These are phyloP conservation scores for Capsella bursapastoris DNA, from an alignment of 345 rosid species.

Conservation along the genomic window DNA sequence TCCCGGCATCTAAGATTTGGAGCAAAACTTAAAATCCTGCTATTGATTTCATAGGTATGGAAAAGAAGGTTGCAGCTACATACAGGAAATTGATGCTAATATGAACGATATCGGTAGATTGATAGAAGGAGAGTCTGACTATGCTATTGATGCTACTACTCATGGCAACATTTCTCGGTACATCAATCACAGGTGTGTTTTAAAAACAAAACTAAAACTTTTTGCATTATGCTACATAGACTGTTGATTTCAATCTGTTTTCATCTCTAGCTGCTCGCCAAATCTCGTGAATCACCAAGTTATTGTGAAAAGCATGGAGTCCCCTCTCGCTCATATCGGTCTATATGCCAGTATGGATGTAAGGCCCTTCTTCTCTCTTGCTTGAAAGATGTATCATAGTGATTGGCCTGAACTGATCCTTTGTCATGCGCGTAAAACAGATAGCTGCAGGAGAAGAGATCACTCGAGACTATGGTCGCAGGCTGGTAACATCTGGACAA, in stretches of 20 bases:
- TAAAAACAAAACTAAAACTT: not conserved
- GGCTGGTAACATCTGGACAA: slow-evolving; percentile 55
- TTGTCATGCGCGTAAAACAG: slow-evolving; percentile 54
- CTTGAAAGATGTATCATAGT: slow-evolving; percentile 1
- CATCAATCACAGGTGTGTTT: slow-evolving; percentile 90
- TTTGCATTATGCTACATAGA: not conserved
- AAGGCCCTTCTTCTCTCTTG: slow-evolving; percentile 46
- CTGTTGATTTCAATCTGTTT: slow-evolving; percentile 9
- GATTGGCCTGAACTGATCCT: not conserved
- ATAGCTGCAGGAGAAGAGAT: slow-evolving; percentile 92
- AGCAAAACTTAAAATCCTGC: not conserved
- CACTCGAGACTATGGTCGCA: slow-evolving; percentile 63
- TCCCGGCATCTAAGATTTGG: not conserved
- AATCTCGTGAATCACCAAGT: slow-evolving; percentile 88
- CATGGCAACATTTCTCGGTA: slow-evolving; percentile 86
- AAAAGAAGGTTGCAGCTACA: slow-evolving; percentile 61
- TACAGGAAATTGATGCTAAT: slow-evolving; percentile 66
- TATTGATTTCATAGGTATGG: slow-evolving; percentile 59
- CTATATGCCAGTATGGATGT: slow-evolving; percentile 88
- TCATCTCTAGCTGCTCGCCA: slow-evolving; percentile 75
- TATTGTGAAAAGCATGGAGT: slow-evolving; percentile 88
- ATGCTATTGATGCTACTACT: slow-evolving; percentile 77
- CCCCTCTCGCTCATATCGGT: slow-evolving; percentile 79
- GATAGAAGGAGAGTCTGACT: slow-evolving; percentile 63
- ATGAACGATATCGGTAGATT: slow-evolving; percentile 86